Evolutionary conservation across 352 stramenopile species (phyloP), one percentile per base, ranked within the genome.

Genomic region (Globisporangium middletonii): DNA sequence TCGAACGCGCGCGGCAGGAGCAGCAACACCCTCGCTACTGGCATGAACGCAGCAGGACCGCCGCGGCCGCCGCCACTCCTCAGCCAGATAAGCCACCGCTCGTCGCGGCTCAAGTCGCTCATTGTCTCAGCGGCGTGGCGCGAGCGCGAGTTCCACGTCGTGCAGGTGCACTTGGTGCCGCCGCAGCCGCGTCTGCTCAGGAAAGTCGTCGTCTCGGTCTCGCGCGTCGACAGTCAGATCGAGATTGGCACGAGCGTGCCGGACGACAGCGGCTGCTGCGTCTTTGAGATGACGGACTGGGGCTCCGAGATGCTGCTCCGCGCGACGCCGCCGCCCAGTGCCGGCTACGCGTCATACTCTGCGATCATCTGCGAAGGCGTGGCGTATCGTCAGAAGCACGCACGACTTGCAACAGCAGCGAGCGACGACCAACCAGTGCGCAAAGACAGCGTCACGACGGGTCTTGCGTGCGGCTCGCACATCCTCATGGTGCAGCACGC

Each of bases 211-310:
- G 60, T 86, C 1, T 67, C 65, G 3, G 77, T 70, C 0, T 67
- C 56, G 26, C 66, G 64, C 11, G 51, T 83, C 4, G 75, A 76
- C 37, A 84, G 65, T 11, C 63, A 60, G 38, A 51, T 62, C 16
- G 73, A 86, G 30, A 59, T 75, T 1, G 65, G 63, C 0, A 69
- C 60, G 26, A 58, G 53, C 28, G 46, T 57, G 8, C 70, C 71
- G 2, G 68, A 88, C 59, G 75, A 86, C 16, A 55, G 50, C 4
- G 77, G 77, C 1, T 71, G 41, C 37, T 87, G 77, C 47, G 59
- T 69, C 0, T 81, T 89, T 51, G 79, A 88, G 48, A 84, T 69
- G 50, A 81, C 72, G 0, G 81, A 89, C 47, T 88, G 79, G 79
- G 55, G 62, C 13, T 61, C 67, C 2, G 68, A 83, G 38, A 67